Conservation (phyloP, 495 filamentous ascomycete species). For the Neurospora africana region DNA sequence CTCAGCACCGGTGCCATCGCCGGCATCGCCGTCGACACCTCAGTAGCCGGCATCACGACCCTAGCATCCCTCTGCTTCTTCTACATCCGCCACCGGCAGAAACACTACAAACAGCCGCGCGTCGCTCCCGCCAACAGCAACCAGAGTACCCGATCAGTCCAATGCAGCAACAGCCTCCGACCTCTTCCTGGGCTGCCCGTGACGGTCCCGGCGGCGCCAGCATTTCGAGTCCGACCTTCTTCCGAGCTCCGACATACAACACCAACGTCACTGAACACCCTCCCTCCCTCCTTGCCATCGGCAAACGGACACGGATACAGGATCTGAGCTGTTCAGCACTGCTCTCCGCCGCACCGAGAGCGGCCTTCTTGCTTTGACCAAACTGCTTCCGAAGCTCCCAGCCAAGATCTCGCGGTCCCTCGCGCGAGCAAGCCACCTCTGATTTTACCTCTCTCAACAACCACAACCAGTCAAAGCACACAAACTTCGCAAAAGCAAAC, state of each 20-base stretch:
- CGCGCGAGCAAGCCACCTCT: not conserved
- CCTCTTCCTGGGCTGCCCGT: not conserved
- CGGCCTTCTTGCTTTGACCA: constrained; percentile 36
- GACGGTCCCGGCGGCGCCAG: not conserved
- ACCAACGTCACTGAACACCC: not conserved
- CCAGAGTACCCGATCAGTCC: not conserved
- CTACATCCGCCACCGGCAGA: too few relatives aligned
- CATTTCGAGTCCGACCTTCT: not conserved
- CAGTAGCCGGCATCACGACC: too few relatives aligned
- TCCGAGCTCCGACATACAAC: not conserved
- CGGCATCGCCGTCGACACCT: not conserved
- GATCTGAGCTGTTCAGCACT: too few relatives aligned
- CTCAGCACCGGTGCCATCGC: not conserved
- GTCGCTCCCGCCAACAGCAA: not conserved
- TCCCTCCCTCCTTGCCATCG: not conserved
- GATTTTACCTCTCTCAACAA: not conserved
- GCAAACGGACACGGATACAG: too few relatives aligned
- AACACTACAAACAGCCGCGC: not conserved
- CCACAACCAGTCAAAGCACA: not conserved
- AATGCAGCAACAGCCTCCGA: not conserved
- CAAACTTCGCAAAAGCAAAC: not conserved
- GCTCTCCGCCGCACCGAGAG: constrained; percentile 25
- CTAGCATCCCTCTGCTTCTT: too few relatives aligned
- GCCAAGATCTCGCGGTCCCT: not conserved
- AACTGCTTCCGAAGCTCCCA: constrained; percentile 23